Evolutionary conservation across 2,329 filamentous ascomycete species (phyloP).

Genomic region (Ploettnerulaceae sp.): DNA sequence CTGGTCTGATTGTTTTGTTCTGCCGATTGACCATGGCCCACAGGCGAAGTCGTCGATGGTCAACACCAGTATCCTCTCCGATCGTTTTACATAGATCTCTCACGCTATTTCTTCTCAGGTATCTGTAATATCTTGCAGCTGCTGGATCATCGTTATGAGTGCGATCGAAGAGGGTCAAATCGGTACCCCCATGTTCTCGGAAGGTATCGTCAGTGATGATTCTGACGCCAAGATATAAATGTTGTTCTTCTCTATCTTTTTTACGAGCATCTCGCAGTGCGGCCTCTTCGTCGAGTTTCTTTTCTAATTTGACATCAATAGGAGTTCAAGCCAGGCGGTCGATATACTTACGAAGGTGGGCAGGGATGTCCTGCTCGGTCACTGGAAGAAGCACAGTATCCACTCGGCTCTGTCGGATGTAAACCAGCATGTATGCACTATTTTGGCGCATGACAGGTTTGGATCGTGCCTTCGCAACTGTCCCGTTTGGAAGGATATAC

Average conservation of each 20-base stretch:
- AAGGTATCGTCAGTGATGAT: constrained; percentile 82
- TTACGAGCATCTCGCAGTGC: constrained; percentile 68
- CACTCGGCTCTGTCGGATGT: constrained; percentile 82
- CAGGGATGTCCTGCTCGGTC: constrained; percentile 71
- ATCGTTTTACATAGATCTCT: constrained; percentile 68
- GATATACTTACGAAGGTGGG: constrained; percentile 63
- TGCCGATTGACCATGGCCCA: constrained; percentile 99
- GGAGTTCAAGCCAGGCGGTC: constrained; percentile 11
- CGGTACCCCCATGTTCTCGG: constrained; percentile 74
- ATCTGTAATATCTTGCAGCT: constrained; percentile 65
- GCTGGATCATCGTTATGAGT: constrained; percentile 54
- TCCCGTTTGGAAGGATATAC: constrained; percentile 49
- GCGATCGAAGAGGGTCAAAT: constrained; percentile 67
- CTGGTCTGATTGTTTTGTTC: constrained; percentile 91
- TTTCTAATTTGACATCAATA: constrained; percentile 44
- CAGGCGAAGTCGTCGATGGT: constrained; percentile 68
- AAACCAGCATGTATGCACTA: constrained; percentile 99
- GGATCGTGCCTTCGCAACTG: constrained; percentile 42
- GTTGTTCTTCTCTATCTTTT: constrained; percentile 90
- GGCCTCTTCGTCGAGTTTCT: constrained; percentile 76
- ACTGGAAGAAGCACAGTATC: constrained; percentile 77
- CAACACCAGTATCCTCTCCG: constrained; percentile 66
- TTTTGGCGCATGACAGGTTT: constrained; percentile 58
- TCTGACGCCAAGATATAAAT: constrained; percentile 82
- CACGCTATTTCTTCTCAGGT: no score